Conservation (phyloP, 2,329 filamentous ascomycete genomes). For the Exserohilum turcica region DNA sequence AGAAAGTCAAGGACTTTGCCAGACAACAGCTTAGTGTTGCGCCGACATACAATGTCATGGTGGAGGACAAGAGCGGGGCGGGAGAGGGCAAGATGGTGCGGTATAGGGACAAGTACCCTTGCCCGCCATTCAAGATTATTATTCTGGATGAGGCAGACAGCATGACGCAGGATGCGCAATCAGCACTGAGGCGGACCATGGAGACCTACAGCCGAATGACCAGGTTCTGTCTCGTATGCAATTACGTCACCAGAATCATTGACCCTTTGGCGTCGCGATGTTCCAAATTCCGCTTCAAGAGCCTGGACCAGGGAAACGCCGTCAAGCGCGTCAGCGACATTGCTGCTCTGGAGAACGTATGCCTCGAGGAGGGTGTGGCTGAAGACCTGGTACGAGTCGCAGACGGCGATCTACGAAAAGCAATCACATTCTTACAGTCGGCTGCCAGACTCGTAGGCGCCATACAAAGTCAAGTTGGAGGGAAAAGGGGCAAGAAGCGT, state of each 20-base stretch:
- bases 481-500: slow-evolving; percentile 52
- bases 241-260: slow-evolving; percentile 98
- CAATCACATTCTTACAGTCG: slow-evolving; percentile 94
- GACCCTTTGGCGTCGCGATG: slow-evolving; percentile 92
- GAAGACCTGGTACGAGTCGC: slow-evolving; percentile 85
- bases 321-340: slow-evolving; percentile 80
- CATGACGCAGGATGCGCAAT: slow-evolving; percentile 98
- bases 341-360: slow-evolving; percentile 76
- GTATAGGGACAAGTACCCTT: slow-evolving; percentile 75
- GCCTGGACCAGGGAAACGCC: slow-evolving; percentile 84
- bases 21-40: slow-evolving; percentile 90
- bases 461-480: slow-evolving; percentile 29
- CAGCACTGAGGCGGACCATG: slow-evolving; percentile 91
- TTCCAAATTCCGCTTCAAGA: slow-evolving; percentile 98
- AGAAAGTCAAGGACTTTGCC: slow-evolving; percentile 98
- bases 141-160: slow-evolving; percentile 97
- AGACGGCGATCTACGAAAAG: slow-evolving; percentile 93
- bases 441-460: slow-evolving; percentile 87
- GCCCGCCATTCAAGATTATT: slow-evolving; percentile 98
- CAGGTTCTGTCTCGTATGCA: slow-evolving; percentile 95
- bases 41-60: slow-evolving; percentile 66
- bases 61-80: slow-evolving; percentile 45
- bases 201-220: slow-evolving; percentile 97
- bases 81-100: slow-evolving; percentile 36
- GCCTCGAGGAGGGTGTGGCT: slow-evolving; percentile 76